Evolutionary conservation across 1,139 yeast species (phyloP).

Genomic region (Pichia sp.): DNA sequence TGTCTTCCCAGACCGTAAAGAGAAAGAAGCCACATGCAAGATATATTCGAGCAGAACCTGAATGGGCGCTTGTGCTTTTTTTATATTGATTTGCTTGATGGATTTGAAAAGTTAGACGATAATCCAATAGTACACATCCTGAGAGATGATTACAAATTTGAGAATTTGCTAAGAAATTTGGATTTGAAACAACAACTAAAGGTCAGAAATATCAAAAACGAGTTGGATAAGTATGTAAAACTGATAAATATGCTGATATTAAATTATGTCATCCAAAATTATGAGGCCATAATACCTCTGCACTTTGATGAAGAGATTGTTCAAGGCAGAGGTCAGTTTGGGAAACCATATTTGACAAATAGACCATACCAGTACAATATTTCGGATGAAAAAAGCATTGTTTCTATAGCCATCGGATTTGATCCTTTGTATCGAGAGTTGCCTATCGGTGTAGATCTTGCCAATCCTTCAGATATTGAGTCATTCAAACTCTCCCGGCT

Average conservation of each 20-base stretch:
- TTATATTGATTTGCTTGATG: conserved; percentile 4
- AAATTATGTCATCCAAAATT: conserved; percentile 13
- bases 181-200: conserved; percentile 15
- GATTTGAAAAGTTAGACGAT: not conserved
- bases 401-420: conserved; percentile 36
- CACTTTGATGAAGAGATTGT: conserved; percentile 10
- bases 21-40: no score
- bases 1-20: no score
- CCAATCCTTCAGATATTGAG: conserved; percentile 41
- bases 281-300: conserved; percentile 6
- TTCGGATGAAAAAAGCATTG: conserved; percentile 48
- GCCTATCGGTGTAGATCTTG: conserved; percentile 53
- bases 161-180: conserved; percentile 18
- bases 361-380: conserved; percentile 35
- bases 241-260: conserved; percentile 19
- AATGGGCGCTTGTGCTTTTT: conserved; percentile 1
- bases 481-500: conserved; percentile 24
- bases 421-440: conserved; percentile 16
- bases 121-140: conserved; percentile 4
- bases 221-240: conserved; percentile 13
- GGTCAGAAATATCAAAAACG: conserved; percentile 17
- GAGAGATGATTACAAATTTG: conserved; percentile 23
- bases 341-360: conserved; percentile 32
- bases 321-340: conserved; percentile 25
- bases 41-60: not conserved